Evolutionary conservation across 2,329 filamentous ascomycete genomes (phyloP), one percentile per base, ranked within the genome.

Genomic region (Microcyclosporella mali): DNA sequence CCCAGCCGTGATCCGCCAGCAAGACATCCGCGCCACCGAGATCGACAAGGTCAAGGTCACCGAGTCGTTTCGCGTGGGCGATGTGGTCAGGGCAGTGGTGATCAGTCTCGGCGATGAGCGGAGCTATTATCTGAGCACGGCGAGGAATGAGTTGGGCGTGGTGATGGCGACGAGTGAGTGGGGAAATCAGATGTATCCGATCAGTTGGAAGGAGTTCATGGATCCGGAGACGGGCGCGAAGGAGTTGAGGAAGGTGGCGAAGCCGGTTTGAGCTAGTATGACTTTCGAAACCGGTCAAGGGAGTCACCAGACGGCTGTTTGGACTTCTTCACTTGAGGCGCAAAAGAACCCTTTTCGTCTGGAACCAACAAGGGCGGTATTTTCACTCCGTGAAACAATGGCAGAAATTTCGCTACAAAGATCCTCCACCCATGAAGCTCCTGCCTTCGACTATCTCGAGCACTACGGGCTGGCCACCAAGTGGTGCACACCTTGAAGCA

Each of bases 81-180:
- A 98, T 70, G 81, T 97, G 52, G 86, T 98, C 39, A 72, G 87
- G 38, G 92, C 88, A 3, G 78, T 83, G 43, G 88, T 98, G 59
- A 83, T 88, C 58, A 68, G 79, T 72, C 69, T 97, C 11, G 92
- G 92, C 29, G 92, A 98, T 62, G 89, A 97, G 69, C 81, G 85
- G 38, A 94, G 87, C 58, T 98, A 97, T 65, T 98, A 95, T 65
- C 75, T 94, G n/a, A 85, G 83, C 18, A 98, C 92, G 1, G 88
- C 88, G 19, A 80, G 80, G 54, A 97, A 98, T 66, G 85, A 94
- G 62, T 73, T 94, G 31, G 92, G 92, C 2, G 90, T 97, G 45
- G 85, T 98, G 30, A 86, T 97, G 81, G 92, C 90, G 8, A 83
- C 79, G 55, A 94, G 88, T 61, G 88, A 94, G 63, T 78, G 77